These are phyloP conservation scores for Trichophyton equinum DNA, from an alignment of 2,329 filamentous ascomycete genomes.

Conservation along the genomic window DNA sequence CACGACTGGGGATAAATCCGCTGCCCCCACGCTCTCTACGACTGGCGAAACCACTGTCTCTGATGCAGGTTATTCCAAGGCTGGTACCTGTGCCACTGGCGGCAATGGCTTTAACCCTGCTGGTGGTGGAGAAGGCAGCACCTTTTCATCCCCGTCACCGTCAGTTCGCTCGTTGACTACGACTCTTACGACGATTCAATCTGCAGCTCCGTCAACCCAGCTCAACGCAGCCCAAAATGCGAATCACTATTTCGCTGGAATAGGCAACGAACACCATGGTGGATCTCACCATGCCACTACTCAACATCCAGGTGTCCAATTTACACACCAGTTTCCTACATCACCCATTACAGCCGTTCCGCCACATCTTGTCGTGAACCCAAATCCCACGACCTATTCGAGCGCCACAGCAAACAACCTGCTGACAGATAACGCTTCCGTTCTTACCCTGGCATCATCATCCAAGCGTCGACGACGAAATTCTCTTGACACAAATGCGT, in stretches of 20 bases:
- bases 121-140: slow-evolving; percentile 55
- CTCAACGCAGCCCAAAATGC: slow-evolving; percentile 25
- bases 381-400: slow-evolving; percentile 45
- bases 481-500: slow-evolving; percentile 54
- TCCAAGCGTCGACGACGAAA: slow-evolving; percentile 51
- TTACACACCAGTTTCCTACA: slow-evolving; percentile 48
- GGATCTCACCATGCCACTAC: slow-evolving; percentile 20
- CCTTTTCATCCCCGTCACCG: slow-evolving; percentile 52
- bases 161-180: slow-evolving; percentile 55
- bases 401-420: slow-evolving; percentile 51
- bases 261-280: slow-evolving; percentile 15
- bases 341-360: slow-evolving; percentile 50
- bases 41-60: slow-evolving; percentile 66
- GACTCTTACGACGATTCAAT: slow-evolving; percentile 55
- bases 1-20: slow-evolving; percentile 55
- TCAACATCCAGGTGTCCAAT: slow-evolving; percentile 35
- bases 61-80: slow-evolving; percentile 63
- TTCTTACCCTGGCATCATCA: slow-evolving; percentile 52
- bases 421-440: slow-evolving; percentile 54
- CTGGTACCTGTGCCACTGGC: slow-evolving; percentile 59
- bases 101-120: slow-evolving; percentile 53
- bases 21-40: slow-evolving; percentile 70
- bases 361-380: slow-evolving; percentile 38
- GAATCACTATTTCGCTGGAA: slow-evolving; percentile 4
- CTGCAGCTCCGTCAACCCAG: slow-evolving; percentile 42